Evolutionary conservation across 345 rosid species (phyloP).

Genomic region (Angophora floribunda): DNA sequence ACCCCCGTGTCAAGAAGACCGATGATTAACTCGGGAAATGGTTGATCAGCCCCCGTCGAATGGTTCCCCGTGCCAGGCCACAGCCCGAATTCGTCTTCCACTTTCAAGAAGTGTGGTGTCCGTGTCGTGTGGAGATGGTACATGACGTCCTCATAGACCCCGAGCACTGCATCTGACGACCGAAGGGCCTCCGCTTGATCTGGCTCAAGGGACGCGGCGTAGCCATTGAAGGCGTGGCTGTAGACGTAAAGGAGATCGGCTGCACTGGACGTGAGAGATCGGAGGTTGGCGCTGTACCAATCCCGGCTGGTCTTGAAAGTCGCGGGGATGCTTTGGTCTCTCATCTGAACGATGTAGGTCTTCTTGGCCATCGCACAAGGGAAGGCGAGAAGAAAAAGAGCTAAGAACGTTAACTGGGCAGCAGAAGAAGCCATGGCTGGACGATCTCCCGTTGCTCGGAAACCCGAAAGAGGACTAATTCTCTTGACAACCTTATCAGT

Average conservation of each 20-base stretch:
- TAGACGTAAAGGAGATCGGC: conserved; percentile 37
- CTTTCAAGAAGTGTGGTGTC: conserved; percentile 54
- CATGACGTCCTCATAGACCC: conserved; percentile 57
- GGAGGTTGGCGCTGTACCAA: conserved; percentile 59
- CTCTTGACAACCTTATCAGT: background rate
- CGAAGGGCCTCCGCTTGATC: conserved; percentile 42
- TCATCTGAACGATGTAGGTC: conserved; percentile 76
- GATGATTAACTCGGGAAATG: conserved; percentile 33
- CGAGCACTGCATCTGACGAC: conserved; percentile 39
- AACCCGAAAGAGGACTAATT: background rate
- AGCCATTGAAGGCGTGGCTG: conserved; percentile 53
- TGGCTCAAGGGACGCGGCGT: conserved; percentile 49
- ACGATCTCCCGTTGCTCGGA: background rate
- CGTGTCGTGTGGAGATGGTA: conserved; percentile 78
- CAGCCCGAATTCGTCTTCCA: conserved; percentile 19
- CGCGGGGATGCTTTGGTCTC: conserved; percentile 40
- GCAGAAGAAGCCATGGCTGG: background rate
- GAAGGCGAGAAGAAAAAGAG: background rate
- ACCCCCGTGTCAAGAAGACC: conserved; percentile 88
- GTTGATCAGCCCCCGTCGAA: background rate
- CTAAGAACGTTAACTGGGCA: background rate
- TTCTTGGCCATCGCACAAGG: conserved; percentile 8
- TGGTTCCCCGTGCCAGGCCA: conserved; percentile 15
- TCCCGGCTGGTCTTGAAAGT: conserved; percentile 42
- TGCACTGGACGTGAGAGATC: conserved; percentile 17